Conservation (phyloP, 805 yeast genomes). For the Ogataea trehalophila region DNA sequence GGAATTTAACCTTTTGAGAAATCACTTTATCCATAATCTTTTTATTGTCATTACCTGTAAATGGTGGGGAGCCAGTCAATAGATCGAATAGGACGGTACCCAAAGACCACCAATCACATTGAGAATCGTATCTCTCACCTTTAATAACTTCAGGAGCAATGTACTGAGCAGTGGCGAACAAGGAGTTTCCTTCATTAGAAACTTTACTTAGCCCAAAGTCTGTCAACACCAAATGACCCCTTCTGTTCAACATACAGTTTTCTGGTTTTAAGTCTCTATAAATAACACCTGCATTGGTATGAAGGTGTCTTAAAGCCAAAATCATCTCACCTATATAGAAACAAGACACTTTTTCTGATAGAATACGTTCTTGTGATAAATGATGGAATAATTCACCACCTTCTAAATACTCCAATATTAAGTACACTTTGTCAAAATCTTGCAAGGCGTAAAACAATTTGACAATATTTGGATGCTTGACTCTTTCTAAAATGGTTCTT, state of each 20-base stretch:
- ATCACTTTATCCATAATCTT: conserved; percentile 72
- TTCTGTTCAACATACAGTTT: conserved; percentile 69
- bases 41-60: conserved; percentile 77
- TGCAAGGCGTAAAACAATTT: conserved; percentile 80
- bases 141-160: conserved; percentile 87
- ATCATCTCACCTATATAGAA: conserved; percentile 80
- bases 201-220: conserved; percentile 77
- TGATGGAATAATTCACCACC: conserved; percentile 84
- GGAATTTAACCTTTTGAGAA: conserved; percentile 59
- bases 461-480: conserved; percentile 78
- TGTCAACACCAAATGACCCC: conserved; percentile 79
- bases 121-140: conserved; percentile 71
- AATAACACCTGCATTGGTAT: conserved; percentile 66
- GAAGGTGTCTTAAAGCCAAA: conserved; percentile 71
- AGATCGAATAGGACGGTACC: conserved; percentile 80
- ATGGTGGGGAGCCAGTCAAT: conserved; percentile 84
- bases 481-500: conserved; percentile 62
- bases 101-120: conserved; percentile 90
- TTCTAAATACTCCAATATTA: conserved; percentile 74
- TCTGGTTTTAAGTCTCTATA: conserved; percentile 89
- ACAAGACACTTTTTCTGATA: conserved; percentile 62
- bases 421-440: conserved; percentile 68
- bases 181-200: conserved; percentile 42
- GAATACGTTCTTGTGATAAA: conserved; percentile 42
- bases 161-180: conserved; percentile 76